Conservation (phyloP, 257 asterid genomes). For the Rubia yunnanensis region DNA sequence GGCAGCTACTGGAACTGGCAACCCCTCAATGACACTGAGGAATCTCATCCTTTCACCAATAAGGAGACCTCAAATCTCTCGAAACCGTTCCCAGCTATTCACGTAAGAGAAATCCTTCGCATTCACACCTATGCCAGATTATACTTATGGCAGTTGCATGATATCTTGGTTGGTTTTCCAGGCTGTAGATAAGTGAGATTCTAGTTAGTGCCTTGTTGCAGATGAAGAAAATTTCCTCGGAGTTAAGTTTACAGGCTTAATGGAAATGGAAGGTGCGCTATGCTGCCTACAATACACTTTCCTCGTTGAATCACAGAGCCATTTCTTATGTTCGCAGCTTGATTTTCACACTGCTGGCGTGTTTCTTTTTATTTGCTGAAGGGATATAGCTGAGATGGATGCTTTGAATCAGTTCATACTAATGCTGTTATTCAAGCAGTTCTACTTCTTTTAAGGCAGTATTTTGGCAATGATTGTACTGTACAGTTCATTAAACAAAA, state of each 20-base stretch:
- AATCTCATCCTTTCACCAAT: slow-evolving; percentile 86
- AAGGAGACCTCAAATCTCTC: slow-evolving; percentile 80
- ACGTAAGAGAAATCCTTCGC: slow-evolving; percentile 36
- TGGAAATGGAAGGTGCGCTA: neutral
- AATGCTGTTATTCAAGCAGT: neutral
- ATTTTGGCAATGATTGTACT: neutral
- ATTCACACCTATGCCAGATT: neutral
- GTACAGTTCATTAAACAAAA: neutral
- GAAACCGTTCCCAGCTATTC: slow-evolving; percentile 65
- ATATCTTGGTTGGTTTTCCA: slow-evolving; percentile 5
- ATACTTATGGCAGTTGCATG: neutral
- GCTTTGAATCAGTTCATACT: neutral
- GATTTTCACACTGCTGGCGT: neutral
- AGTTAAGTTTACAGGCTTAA: neutral
- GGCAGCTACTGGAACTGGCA: slow-evolving; percentile 42
- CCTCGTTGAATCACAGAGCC: neutral
- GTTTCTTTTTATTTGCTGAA: neutral
- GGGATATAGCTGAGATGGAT: slow-evolving; percentile 2
- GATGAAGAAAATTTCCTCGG: neutral
- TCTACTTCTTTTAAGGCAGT: too few species aligned
- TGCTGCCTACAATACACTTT: neutral
- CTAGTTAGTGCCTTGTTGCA: neutral
- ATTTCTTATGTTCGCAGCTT: neutral
- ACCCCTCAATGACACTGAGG: slow-evolving; percentile 73
- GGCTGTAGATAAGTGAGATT: slow-evolving; percentile 8